Evolutionary conservation across 148 eudicot species (phyloP).

Genomic region (Nepenthes gracilis): DNA sequence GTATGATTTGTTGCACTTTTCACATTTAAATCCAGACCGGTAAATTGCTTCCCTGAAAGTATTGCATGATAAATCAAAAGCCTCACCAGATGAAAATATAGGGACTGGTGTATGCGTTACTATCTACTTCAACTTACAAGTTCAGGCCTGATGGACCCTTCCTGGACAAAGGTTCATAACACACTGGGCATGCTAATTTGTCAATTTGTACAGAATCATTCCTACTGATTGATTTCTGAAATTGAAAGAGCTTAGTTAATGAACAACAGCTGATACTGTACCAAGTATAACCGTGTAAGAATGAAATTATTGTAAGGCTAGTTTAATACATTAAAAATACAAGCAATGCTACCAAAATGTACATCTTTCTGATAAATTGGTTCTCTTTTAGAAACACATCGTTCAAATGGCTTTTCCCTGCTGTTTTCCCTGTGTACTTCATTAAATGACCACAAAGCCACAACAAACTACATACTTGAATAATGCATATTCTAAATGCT

Average conservation of each 20-base stretch:
- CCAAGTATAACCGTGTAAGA: neutral
- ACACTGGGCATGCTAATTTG: slow-evolving; percentile 75
- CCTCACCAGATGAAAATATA: slow-evolving; percentile 4
- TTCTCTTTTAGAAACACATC: no score
- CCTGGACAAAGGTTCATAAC: slow-evolving; percentile 66
- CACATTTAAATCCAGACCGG: slow-evolving; percentile 86
- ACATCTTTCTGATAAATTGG: no score
- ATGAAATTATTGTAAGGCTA: no score
- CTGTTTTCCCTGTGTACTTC: no score
- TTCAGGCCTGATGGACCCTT: slow-evolving; percentile 79
- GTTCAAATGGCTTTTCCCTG: no score
- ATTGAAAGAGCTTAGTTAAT: neutral
- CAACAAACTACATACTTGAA: no score
- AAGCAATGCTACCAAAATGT: no score
- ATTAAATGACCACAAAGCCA: no score
- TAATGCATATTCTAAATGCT: no score
- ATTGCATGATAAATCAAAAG: slow-evolving; percentile 9
- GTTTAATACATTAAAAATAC: no score
- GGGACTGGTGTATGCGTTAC: no score
- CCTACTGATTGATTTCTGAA: slow-evolving; percentile 32
- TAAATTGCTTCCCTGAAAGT: slow-evolving; percentile 78
- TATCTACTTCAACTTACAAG: slow-evolving; percentile 46
- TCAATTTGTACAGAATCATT: slow-evolving; percentile 26
- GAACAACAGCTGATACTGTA: neutral
- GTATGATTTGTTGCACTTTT: slow-evolving; percentile 67